A percentile compares a stretch with the other conserved stretches of the same genome.
These are phyloP conservation scores for Pilobolus umbonatus DNA, from an alignment of 192 early-diverging fungal species.

Conservation along the genomic window DNA sequence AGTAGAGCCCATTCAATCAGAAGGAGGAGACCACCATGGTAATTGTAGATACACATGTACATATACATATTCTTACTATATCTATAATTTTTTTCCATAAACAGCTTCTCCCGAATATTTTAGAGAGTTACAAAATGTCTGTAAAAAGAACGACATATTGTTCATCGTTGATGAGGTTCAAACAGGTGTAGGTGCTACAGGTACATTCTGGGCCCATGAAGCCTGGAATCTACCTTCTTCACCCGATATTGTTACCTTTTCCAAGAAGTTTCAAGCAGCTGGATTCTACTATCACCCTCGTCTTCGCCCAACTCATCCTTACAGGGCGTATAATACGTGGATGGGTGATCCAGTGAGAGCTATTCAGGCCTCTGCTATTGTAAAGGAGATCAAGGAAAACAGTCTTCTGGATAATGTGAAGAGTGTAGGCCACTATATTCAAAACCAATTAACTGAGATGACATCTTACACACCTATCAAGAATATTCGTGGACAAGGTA, in stretches of 20 bases:
- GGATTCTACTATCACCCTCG: slow-evolving; percentile 61
- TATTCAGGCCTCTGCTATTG: slow-evolving; percentile 54
- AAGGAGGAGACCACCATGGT: slow-evolving; percentile 66
- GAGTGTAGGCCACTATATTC: slow-evolving; percentile 50
- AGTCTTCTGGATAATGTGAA: slow-evolving; percentile 47
- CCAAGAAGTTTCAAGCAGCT: slow-evolving; percentile 75
- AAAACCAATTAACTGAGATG: slow-evolving; percentile 46
- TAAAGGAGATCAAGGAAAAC: slow-evolving; percentile 53
- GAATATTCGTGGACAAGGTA: slow-evolving; percentile 61
- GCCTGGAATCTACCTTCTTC: slow-evolving; percentile 60
- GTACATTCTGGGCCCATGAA: slow-evolving; percentile 74
- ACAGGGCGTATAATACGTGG: slow-evolving; percentile 75
- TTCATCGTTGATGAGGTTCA: slow-evolving; percentile 82
- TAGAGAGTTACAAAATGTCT: slow-evolving; percentile 54
- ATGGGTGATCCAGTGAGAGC: slow-evolving; percentile 68
- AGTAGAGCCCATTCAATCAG: slow-evolving; percentile 70
- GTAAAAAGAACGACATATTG: slow-evolving; percentile 48
- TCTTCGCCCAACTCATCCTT: slow-evolving; percentile 55
- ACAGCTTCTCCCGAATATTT: slow-evolving; percentile 64
- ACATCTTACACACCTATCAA: slow-evolving; percentile 42
- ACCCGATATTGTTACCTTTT: slow-evolving; percentile 75
- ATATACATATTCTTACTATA: not conserved
- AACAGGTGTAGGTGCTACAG: slow-evolving; percentile 69
- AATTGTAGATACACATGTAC: slow-evolving; percentile 3
- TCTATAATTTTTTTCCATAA: slow-evolving; percentile 11